Evolutionary conservation across 305 asterid genomes (phyloP).

Genomic region (Ajuga reptans): DNA sequence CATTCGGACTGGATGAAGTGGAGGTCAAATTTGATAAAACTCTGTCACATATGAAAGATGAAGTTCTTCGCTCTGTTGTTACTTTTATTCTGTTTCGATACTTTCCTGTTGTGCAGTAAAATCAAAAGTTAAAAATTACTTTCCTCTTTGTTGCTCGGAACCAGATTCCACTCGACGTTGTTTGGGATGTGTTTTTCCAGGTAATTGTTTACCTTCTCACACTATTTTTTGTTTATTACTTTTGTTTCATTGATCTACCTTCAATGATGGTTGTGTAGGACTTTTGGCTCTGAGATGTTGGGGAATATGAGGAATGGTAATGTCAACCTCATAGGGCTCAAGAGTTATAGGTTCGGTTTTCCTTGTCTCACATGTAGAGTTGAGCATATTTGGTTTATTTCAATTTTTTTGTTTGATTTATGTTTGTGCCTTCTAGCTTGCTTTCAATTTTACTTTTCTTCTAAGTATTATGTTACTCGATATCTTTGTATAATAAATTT

Average conservation of each 20-base stretch:
- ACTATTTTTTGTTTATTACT: not conserved
- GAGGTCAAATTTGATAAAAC: constrained; percentile 58
- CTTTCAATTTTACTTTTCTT: no score
- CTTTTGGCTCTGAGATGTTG: constrained; percentile 68
- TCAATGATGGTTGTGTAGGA: constrained; percentile 48
- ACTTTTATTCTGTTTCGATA: constrained; percentile 44
- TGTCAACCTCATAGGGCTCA: constrained; percentile 84
- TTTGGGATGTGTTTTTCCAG: constrained; percentile 88
- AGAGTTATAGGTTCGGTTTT: constrained; percentile 60
- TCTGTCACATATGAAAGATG: constrained; percentile 64
- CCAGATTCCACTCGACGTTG: constrained; percentile 73
- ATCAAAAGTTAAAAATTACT: constrained; percentile 69
- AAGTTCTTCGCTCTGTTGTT: constrained; percentile 46
- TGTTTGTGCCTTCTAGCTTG: no score
- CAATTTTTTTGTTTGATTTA: no score
- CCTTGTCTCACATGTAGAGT: constrained; percentile 2
- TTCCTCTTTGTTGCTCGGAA: constrained; percentile 85
- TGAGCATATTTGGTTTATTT: no score
- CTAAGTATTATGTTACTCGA: no score
- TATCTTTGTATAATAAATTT: no score
- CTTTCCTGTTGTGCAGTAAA: constrained; percentile 43
- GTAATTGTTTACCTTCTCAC: constrained; percentile 30
- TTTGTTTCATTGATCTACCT: not conserved
- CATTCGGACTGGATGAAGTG: constrained; percentile 43
- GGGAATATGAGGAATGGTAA: constrained; percentile 90